Percentiles rank a stretch among this genome's conserved stretches.
phyloP scores from a whole-genome alignment of 192 early-diverging fungal species.

The Podila minutissima region DNA sequence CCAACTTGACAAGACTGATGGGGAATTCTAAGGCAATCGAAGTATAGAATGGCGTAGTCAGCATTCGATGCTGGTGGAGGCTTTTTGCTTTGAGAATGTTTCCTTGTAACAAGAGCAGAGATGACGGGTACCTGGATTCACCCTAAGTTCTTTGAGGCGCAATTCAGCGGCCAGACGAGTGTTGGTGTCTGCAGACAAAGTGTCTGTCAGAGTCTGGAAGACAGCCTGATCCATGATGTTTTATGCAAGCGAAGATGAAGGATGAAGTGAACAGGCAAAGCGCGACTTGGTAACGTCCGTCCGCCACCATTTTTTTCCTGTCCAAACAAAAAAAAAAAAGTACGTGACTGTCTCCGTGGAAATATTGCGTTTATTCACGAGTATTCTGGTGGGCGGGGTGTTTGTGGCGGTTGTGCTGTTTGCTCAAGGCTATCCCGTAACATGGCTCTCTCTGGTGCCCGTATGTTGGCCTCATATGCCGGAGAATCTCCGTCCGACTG shows the following conservation, averaged over 20 bases:
- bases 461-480: no score
- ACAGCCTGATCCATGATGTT: conserved; percentile 77
- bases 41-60: not conserved
- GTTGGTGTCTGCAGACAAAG: conserved; percentile 72
- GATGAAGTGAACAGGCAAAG: not conserved
- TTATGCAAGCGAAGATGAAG: not conserved
- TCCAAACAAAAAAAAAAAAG: conserved; percentile 11
- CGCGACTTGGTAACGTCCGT: not conserved
- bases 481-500: not conserved
- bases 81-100: not conserved
- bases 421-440: no score
- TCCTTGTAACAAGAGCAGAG: no score
- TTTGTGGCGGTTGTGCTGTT: not conserved
- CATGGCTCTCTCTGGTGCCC: no score
- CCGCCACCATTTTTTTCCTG: no score
- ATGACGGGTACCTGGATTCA: conserved; percentile 62
- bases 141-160: conserved; percentile 71
- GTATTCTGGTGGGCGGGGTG: no score
- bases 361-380: not conserved
- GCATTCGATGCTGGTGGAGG: not conserved
- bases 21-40: conserved; percentile 65
- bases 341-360: not conserved
- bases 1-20: conserved; percentile 72
- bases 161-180: conserved; percentile 74
- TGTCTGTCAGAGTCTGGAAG: conserved; percentile 75